Conservation (phyloP, 768 basidiomycete genomes). For the Hygrophorus pudorinus region DNA sequence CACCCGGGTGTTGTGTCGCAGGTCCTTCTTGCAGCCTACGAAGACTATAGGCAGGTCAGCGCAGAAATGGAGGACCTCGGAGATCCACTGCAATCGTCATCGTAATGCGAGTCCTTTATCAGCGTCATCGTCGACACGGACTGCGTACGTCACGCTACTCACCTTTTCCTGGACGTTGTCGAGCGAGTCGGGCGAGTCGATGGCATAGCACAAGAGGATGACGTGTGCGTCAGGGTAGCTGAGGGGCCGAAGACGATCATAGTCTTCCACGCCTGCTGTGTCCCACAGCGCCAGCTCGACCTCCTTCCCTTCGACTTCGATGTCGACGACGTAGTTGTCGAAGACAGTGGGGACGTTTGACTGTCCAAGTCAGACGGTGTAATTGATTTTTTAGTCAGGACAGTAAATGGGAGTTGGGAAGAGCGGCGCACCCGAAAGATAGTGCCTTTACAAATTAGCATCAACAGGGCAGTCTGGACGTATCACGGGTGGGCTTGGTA, state of each 20-base stretch:
- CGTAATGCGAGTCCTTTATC: constrained; percentile 5
- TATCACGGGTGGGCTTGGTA: background rate
- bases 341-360: constrained; percentile 99
- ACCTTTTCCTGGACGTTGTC: constrained; percentile 99
- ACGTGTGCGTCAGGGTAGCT: constrained; percentile 99
- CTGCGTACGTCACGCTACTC: constrained; percentile 23
- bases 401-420: background rate
- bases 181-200: constrained; percentile 95
- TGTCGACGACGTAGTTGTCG: constrained; percentile 99
- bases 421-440: constrained; percentile 72
- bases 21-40: constrained; percentile 98
- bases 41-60: constrained; percentile 90
- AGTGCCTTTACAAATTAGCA: constrained; percentile 93
- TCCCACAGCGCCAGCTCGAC: constrained; percentile 99
- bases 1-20: no score
- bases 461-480: constrained; percentile 78
- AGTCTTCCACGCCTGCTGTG: constrained; percentile 99
- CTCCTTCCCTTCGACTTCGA: constrained; percentile 96
- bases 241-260: constrained; percentile 95
- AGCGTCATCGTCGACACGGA: background rate
- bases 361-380: no score
- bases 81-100: constrained; percentile 93
- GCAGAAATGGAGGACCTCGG: constrained; percentile 98
- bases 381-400: background rate
- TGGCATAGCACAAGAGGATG: constrained; percentile 97